phyloP scores from a whole-genome alignment of 768 basidiomycete genomes.

The Leccinum barrowsii region DNA sequence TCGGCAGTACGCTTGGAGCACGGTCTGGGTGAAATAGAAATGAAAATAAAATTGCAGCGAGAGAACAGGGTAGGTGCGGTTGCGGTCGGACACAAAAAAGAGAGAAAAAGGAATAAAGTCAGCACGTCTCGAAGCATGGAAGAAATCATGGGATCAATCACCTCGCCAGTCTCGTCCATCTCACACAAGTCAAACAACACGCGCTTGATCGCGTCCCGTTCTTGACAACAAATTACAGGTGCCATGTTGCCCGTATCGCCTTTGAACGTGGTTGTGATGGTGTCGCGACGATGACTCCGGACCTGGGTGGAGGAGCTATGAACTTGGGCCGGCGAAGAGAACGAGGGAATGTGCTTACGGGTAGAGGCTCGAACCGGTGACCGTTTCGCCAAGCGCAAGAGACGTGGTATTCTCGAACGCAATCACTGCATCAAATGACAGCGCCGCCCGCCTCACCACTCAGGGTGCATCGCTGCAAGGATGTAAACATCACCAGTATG shows the following conservation, averaged over 20 bases:
- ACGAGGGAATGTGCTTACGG: slow-evolving; percentile 43
- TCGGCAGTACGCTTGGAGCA: slow-evolving; percentile 82
- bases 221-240: slow-evolving; percentile 73
- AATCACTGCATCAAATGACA: slow-evolving; percentile 81
- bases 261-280: slow-evolving; percentile 66
- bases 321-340: neutral
- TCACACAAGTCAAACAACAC: slow-evolving; percentile 84
- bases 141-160: slow-evolving; percentile 33
- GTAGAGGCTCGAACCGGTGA: slow-evolving; percentile 86
- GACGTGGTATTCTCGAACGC: slow-evolving; percentile 75
- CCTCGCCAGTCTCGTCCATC: slow-evolving; percentile 79
- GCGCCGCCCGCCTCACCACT: slow-evolving; percentile 75
- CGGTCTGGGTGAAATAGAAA: slow-evolving; percentile 51
- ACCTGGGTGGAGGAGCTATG: slow-evolving; percentile 43
- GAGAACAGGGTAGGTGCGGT: neutral
- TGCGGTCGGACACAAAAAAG: neutral
- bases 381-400: slow-evolving; percentile 88
- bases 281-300: slow-evolving; percentile 72
- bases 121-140: neutral
- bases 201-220: slow-evolving; percentile 62
- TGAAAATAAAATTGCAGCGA: neutral
- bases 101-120: slow-evolving; percentile 1
- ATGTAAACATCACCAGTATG: slow-evolving; percentile 6
- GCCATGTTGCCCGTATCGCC: slow-evolving; percentile 77
- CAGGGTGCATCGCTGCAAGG: slow-evolving; percentile 63